Conservation (phyloP, 148 eudicot genomes). For the Diospyros kaki region DNA sequence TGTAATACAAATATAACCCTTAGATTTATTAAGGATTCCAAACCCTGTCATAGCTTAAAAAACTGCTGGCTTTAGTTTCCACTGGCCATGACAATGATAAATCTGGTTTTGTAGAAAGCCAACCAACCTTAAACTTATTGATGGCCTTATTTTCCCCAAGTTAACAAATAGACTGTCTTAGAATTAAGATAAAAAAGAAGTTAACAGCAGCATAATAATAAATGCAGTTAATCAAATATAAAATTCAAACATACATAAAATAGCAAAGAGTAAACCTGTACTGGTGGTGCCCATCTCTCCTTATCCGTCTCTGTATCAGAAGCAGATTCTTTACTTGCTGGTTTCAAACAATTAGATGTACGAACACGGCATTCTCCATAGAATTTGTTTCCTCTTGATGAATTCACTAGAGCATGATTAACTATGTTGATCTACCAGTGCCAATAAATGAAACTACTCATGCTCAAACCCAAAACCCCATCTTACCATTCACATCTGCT, state of each 20-base stretch:
- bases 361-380: slow-evolving; percentile 47
- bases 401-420: slow-evolving; percentile 37
- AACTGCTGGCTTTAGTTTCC: no score
- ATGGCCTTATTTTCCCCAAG: not conserved
- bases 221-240: not conserved
- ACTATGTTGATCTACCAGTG: not conserved
- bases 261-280: slow-evolving; percentile 24
- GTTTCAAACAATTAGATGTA: slow-evolving; percentile 31
- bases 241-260: not conserved
- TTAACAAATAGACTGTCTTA: not conserved
- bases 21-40: not conserved
- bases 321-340: slow-evolving; percentile 58
- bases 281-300: slow-evolving; percentile 51
- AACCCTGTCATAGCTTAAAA: not conserved
- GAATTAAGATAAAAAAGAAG: not conserved
- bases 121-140: not conserved
- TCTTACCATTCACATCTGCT: slow-evolving; percentile 52
- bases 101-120: not conserved
- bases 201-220: not conserved
- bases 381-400: slow-evolving; percentile 55
- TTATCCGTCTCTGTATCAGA: slow-evolving; percentile 46
- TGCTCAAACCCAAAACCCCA: not conserved
- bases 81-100: not conserved
- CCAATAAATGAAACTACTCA: not conserved
- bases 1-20: not conserved